Percentiles rank a stretch among this genome's conserved stretches.
Evolutionary conservation across 2,329 filamentous ascomycete species (phyloP).

Genomic region (Alternaria postmessia): DNA sequence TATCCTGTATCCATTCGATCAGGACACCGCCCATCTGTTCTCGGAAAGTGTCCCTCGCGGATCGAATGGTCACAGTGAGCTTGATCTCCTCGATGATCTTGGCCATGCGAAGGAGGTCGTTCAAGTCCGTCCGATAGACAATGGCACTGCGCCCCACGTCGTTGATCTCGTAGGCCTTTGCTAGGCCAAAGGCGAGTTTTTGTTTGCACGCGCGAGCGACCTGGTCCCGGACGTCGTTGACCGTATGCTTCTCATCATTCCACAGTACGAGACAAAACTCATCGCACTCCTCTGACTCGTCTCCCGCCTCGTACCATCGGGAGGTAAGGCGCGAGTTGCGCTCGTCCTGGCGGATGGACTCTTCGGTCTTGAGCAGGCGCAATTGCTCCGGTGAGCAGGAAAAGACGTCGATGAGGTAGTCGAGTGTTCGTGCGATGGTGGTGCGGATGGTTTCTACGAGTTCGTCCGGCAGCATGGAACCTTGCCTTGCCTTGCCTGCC

Average conservation of each 20-base stretch:
- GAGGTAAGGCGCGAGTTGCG: conserved; percentile 76
- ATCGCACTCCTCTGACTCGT: conserved; percentile 68
- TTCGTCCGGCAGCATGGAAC: conserved; percentile 71
- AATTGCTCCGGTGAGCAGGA: conserved; percentile 98
- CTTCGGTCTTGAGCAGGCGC: conserved; percentile 81
- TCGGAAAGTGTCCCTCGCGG: conserved; percentile 91
- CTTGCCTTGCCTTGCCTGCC: conserved; percentile 66
- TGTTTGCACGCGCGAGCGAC: conserved; percentile 88
- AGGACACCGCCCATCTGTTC: conserved; percentile 99
- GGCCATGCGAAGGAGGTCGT: conserved; percentile 77
- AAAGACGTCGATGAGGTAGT: conserved; percentile 97
- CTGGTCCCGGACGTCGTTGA: conserved; percentile 88
- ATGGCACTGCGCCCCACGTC: conserved; percentile 86
- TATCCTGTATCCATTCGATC: conserved; percentile 94
- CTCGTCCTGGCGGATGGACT: conserved; percentile 84
- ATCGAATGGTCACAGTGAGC: conserved; percentile 92
- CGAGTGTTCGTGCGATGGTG: conserved; percentile 84
- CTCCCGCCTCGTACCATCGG: conserved; percentile 72
- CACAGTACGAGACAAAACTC: conserved; percentile 89
- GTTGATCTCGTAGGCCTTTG: conserved; percentile 87
- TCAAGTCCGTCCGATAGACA: conserved; percentile 75
- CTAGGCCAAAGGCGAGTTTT: conserved; percentile 71
- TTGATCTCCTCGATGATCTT: conserved; percentile 93
- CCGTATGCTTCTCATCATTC: conserved; percentile 99
- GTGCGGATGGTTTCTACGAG: conserved; percentile 79